A percentile compares a stretch with the other conserved stretches of the same genome.
These are phyloP conservation scores for Barnettozyma sucrosica DNA, from an alignment of 805 yeast genomes.

Conservation along the genomic window DNA sequence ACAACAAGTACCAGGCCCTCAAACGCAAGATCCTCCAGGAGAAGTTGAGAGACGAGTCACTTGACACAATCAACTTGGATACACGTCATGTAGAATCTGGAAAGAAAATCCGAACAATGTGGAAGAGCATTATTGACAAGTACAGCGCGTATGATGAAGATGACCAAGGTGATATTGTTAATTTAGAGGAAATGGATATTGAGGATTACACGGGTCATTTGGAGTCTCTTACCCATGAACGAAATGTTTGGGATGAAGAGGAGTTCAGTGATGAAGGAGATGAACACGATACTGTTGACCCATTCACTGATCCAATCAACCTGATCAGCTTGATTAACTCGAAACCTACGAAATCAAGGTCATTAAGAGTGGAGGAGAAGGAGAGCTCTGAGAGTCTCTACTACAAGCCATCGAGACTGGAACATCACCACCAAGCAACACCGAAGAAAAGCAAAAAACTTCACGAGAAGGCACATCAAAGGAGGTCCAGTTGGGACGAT, in stretches of 20 bases:
- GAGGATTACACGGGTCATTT: slow-evolving; percentile 22
- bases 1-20: slow-evolving; percentile 2
- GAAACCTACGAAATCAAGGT: neutral
- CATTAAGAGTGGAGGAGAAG: neutral
- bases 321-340: slow-evolving; percentile 2
- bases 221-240: slow-evolving; percentile 5
- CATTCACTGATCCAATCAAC: slow-evolving; percentile 6
- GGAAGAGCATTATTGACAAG: slow-evolving; percentile 29
- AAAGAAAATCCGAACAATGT: slow-evolving; percentile 23
- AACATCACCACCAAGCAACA: neutral
- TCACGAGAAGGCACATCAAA: neutral
- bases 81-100: slow-evolving; percentile 16
- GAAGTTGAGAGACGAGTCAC: neutral
- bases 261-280: neutral
- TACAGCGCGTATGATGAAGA: slow-evolving; percentile 26
- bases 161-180: slow-evolving; percentile 33
- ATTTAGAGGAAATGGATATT: slow-evolving; percentile 18
- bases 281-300: slow-evolving; percentile 1
- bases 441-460: neutral
- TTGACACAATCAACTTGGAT: slow-evolving; percentile 8
- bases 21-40: slow-evolving; percentile 1
- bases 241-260: slow-evolving; percentile 18
- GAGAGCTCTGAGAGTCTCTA: slow-evolving; percentile 2
- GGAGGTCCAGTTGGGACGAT: neutral
- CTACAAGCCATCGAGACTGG: neutral